phyloP scores from a whole-genome alignment of 331 rosid genomes.

The Saraca asoca region DNA sequence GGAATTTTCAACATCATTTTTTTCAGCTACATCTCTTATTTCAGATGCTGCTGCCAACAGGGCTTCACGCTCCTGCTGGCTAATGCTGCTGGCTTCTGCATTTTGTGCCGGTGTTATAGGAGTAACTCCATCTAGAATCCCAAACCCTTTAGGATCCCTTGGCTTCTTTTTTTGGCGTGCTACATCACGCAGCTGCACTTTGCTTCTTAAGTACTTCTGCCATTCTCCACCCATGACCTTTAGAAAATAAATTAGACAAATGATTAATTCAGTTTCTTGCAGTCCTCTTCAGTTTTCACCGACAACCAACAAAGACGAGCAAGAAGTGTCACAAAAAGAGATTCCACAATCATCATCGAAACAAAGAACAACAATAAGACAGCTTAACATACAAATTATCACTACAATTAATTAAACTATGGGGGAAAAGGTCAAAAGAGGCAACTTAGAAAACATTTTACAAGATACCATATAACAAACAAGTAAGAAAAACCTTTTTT shows the following conservation, averaged over 20 bases:
- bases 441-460: conserved; percentile 19
- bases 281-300: conserved; percentile 6
- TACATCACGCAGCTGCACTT: conserved; percentile 77
- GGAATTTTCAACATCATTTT: conserved; percentile 45
- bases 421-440: not conserved
- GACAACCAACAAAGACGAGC: conserved; percentile 8
- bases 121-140: conserved; percentile 89
- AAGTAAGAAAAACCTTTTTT: conserved; percentile 53
- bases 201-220: conserved; percentile 88
- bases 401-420: conserved; percentile 4
- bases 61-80: conserved; percentile 83
- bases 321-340: not conserved
- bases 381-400: conserved; percentile 6
- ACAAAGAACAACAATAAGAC: conserved; percentile 3
- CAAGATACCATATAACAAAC: conserved; percentile 1
- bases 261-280: conserved; percentile 28
- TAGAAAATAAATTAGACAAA: conserved; percentile 17
- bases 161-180: conserved; percentile 73
- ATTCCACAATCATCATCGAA: too few species aligned
- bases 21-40: conserved; percentile 55
- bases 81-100: conserved; percentile 63
- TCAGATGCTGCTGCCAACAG: conserved; percentile 83
- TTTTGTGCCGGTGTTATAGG: conserved; percentile 60
- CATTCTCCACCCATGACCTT: conserved; percentile 87
- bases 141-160: conserved; percentile 90